Conservation (phyloP, 2,329 filamentous ascomycete species). For the Colletotrichum tropicicola region DNA sequence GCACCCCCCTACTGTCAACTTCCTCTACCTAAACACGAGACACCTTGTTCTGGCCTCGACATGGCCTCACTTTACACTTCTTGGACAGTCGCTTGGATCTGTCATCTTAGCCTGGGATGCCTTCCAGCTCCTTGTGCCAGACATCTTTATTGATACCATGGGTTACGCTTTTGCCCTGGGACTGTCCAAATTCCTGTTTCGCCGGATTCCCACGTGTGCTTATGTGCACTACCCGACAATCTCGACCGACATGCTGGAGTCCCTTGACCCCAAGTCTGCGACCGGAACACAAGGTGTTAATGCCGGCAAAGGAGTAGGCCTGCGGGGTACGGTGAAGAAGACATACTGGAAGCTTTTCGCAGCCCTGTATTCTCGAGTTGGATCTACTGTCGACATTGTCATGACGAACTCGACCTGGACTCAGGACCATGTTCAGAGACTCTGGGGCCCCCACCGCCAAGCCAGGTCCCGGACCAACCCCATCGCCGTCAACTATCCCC, state of each 20-base stretch:
- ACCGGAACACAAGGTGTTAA: conserved; percentile 78
- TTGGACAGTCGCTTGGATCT: conserved; percentile 93
- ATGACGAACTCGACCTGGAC: conserved; percentile 99
- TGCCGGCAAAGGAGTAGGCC: conserved; percentile 80
- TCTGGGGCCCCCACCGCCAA: conserved; percentile 75
- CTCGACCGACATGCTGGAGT: conserved; percentile 94
- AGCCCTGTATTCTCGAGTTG: conserved; percentile 81
- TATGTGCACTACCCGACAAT: conserved; percentile 99
- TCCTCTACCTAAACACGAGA: conserved; percentile 90
- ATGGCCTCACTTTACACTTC: conserved; percentile 91
- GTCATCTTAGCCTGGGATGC: conserved; percentile 90
- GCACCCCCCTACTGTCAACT: conserved; percentile 82
- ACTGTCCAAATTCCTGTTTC: conserved; percentile 84
- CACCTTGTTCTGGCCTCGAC: conserved; percentile 86
- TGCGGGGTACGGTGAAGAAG: conserved; percentile 76
- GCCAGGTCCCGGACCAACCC: conserved; percentile 55
- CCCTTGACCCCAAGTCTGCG: conserved; percentile 70
- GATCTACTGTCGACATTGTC: conserved; percentile 86
- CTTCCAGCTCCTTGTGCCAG: conserved; percentile 89
- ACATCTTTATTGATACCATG: conserved; percentile 98
- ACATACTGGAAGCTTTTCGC: conserved; percentile 91
- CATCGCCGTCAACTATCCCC: conserved; percentile 86
- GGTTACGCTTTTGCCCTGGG: conserved; percentile 93
- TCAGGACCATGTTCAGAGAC: conserved; percentile 78
- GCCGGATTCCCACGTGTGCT: conserved; percentile 81